Base-by-base conservation (phyloP, 768 basidiomycete species). In the Tulasnella sp. region DNA sequence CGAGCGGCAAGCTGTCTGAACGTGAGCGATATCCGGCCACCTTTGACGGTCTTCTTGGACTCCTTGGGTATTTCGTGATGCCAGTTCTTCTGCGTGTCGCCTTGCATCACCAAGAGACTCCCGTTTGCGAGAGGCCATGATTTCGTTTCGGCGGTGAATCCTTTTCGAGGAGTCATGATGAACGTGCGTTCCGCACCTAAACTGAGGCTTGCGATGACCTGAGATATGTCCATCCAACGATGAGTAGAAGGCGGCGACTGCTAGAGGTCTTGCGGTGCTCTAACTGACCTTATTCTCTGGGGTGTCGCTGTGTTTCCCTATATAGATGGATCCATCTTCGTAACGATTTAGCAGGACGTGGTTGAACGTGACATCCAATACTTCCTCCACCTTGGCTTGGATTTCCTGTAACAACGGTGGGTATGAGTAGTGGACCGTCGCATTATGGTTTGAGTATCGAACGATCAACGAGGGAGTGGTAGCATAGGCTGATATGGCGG, bases 311-410 rank as follows among this genome's bases (percentile, higher is more conserved):
- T 56, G 64, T 27, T 58, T 63, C 30, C 67, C 73, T 19, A 73
- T 73, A 51, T 70, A 70, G 24, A 70, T 72, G 38, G 43, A 48
- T 3, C 73, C 73, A 61, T 74, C 67, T 62, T 72, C 71, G 61
- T 76, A 76, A 23, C 66, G 58, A 55, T 76, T 76, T 62, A 74
- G 66, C 74, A 76, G 74, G 52, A 67, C 67, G 63, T 75, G 73
- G 49, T 76, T 75, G 66, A 75, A 76, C 42, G 44, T 64, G 9
- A 72, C 67, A 0, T 69, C 70, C 5, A 75, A 64, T 23, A 54
- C 62, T 3, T 58, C 56, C 48, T 73, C 72, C 13, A 76, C 68
- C 27, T 45, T 23, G 9, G 63, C 55, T 51, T 70, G 64, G 55
- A 75, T 75, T 53, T 64, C 62, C 42, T 61, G 56, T 13, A 76